Percentiles rank a stretch among this genome's conserved stretches.
phyloP scores from a whole-genome alignment of 768 basidiomycete species.

The Leccinum truebloodii region DNA sequence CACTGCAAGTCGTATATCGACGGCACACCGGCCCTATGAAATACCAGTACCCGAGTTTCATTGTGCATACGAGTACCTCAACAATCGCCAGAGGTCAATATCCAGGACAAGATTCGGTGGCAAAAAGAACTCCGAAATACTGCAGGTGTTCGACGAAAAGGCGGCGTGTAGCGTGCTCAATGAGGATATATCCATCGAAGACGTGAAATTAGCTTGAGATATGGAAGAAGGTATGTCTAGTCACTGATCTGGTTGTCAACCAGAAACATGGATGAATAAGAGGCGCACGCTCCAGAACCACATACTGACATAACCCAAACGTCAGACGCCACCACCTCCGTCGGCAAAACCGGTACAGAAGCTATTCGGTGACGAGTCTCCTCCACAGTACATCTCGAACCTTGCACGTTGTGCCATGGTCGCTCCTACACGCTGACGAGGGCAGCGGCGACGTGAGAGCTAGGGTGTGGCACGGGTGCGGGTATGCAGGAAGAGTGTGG shows the following conservation, averaged over 20 bases:
- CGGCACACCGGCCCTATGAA: conserved; percentile 50
- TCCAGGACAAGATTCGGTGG: conserved; percentile 54
- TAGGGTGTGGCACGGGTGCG: no score
- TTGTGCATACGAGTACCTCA: conserved; percentile 23
- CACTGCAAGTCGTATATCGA: conserved; percentile 46
- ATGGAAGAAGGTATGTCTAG: conserved; percentile 39
- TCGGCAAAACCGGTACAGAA: conserved; percentile 22
- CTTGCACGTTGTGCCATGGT: not conserved
- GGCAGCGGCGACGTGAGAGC: no score
- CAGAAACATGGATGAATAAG: conserved; percentile 3
- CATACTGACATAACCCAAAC: conserved; percentile 21
- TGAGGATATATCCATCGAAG: conserved; percentile 38
- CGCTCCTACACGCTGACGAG: no score
- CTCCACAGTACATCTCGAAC: conserved; percentile 31
- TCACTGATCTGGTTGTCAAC: conserved; percentile 33
- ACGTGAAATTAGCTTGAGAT: conserved; percentile 29
- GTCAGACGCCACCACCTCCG: conserved; percentile 51
- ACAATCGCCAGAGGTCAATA: conserved; percentile 53
- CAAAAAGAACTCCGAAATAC: conserved; percentile 39
- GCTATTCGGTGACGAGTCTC: conserved; percentile 35
- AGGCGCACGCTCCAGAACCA: conserved; percentile 50
- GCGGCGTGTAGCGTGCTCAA: conserved; percentile 50
- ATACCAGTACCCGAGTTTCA: not conserved
- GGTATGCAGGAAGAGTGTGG: no score
- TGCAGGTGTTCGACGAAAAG: conserved; percentile 41